Conservation (phyloP, 2,329 filamentous ascomycete species). For the Hirsutella thompsonii region DNA sequence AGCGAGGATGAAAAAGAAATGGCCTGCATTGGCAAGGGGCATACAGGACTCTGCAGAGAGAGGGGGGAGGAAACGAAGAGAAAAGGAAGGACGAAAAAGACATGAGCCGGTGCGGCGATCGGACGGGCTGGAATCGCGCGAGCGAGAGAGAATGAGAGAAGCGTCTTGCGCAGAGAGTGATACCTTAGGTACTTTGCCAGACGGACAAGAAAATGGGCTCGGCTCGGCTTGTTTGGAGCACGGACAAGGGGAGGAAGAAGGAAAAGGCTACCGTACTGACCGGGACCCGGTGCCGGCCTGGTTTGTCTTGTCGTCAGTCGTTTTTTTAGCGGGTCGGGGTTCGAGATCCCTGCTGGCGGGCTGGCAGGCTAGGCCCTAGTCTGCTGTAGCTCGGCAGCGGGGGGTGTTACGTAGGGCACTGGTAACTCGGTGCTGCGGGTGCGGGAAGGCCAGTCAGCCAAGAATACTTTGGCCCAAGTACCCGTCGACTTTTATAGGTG, state of each 20-base stretch:
- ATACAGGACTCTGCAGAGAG: background rate
- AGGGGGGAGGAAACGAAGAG: background rate
- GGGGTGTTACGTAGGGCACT: too few relatives aligned
- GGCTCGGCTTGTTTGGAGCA: constrained; percentile 3
- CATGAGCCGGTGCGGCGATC: background rate
- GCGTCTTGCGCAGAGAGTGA: too few relatives aligned
- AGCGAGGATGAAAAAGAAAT: background rate
- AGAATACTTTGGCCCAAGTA: too few relatives aligned
- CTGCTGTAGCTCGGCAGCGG: too few relatives aligned
- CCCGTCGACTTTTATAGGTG: too few relatives aligned
- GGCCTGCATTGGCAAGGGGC: background rate
- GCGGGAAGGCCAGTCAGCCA: too few relatives aligned
- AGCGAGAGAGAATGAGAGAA: too few relatives aligned
- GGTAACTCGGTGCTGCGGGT: too few relatives aligned
- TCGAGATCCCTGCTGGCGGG: background rate
- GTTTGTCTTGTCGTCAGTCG: background rate
- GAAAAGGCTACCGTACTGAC: background rate
- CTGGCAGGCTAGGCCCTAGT: background rate
- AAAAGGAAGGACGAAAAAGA: background rate
- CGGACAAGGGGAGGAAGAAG: constrained; percentile 3
- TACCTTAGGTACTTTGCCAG: too few relatives aligned
- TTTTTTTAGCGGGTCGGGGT: constrained; percentile 1
- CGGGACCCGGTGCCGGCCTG: constrained; percentile 1
- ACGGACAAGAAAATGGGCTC: background rate
- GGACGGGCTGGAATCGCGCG: background rate